Base-by-base conservation (phyloP, 257 asterid genomes). In the Forsythia suspensa region DNA sequence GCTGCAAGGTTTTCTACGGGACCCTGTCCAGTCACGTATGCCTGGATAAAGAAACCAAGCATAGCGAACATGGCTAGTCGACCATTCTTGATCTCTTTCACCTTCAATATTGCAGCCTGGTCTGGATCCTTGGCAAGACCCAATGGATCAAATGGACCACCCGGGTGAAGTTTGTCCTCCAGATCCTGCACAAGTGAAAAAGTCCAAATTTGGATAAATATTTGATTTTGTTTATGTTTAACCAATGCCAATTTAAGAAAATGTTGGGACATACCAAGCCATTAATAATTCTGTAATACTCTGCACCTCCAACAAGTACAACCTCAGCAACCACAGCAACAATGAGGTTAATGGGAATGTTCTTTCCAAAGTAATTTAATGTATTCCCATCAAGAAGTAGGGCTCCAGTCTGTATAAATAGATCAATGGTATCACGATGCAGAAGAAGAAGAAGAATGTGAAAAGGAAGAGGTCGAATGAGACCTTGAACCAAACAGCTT, bases 401-500 rank as follows among this genome's bases (percentile, higher is more conserved):
- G 52, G 98, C 99, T 75, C 98, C 98, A 4, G 99, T 93, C 99
- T 94, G 83, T 82, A 80, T 2, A 75, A 18, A 70, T 36, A 69
- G 46, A 39, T 69, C 51, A 70, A 21, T 52, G 6, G 20, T 21
- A 6, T 4, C 76, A 46, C 8, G 34, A 59, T 6, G 57, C 29
- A 46, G 11, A 68, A 16, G 38, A 38, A 52, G 42, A 5, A 70
- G 43, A 20, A 51, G 48, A n/a, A 29, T 24, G 24, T 29, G 21
- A 77, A 1, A 7, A 4, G 6, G 15, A 78, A 20, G 38, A 24
- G 51, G 42, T 81, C 34, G 34, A 29, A 29, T 29, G 34, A 29
- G 1, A 91, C 98, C 94, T 95, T 95, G 93, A 95, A 95, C 98
- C 98, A 95, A 78, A 95, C 99, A 69, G 98, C 99, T 83, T 93